Percentiles rank a stretch among this genome's conserved stretches.
Conservation (phyloP, 345 rosid species). For the Murraya paniculata region DNA sequence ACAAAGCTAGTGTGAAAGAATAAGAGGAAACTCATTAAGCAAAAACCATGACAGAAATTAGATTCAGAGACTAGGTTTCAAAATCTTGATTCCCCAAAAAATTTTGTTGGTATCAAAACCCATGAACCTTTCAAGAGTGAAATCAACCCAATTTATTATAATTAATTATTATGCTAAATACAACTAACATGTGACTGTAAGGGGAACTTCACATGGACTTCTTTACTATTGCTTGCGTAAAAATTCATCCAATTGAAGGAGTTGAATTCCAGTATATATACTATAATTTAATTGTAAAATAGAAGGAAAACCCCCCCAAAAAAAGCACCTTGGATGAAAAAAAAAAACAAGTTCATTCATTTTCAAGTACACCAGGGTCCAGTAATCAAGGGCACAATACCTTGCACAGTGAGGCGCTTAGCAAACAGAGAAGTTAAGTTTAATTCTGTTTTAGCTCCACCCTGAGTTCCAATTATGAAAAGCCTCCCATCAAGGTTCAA, state of each 20-base stretch:
- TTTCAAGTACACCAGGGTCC: not conserved
- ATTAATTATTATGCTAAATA: not conserved
- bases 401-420: conserved; percentile 86
- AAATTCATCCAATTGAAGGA: not conserved
- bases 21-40: not conserved
- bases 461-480: conserved; percentile 67
- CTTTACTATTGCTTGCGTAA: not conserved
- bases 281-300: too few species aligned
- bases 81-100: not conserved
- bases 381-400: conserved; percentile 26
- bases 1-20: not conserved
- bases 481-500: conserved; percentile 83
- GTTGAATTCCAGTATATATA: not conserved
- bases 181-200: not conserved
- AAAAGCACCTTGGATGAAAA: not conserved
- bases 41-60: not conserved
- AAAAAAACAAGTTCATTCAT: not conserved
- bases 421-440: conserved; percentile 55
- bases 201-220: not conserved
- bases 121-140: not conserved
- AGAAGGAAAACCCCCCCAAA: not conserved
- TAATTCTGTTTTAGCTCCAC: conserved; percentile 63
- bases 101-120: not conserved
- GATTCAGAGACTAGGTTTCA: not conserved
- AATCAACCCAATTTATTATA: not conserved